phyloP scores from a whole-genome alignment of 106 monocot genomes.

The Acorus gramineus region DNA sequence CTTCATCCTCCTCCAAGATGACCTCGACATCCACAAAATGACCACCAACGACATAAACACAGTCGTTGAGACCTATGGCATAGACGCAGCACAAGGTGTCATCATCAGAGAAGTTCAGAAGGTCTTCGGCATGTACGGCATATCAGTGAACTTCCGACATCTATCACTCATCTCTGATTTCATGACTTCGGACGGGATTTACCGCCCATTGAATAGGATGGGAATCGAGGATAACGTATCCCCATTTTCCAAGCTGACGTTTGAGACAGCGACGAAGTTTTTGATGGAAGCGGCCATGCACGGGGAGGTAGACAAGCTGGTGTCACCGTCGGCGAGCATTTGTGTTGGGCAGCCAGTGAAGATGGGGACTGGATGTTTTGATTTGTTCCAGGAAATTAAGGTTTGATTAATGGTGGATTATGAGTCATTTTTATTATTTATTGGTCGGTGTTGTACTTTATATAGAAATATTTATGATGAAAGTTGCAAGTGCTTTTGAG shows the following conservation, averaged over 20 bases:
- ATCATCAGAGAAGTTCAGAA: slow-evolving; percentile 69
- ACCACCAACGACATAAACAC: slow-evolving; percentile 68
- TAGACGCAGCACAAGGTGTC: slow-evolving; percentile 70
- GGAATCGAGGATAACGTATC: slow-evolving; percentile 55
- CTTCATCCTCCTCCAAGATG: slow-evolving; percentile 48
- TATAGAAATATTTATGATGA: no score
- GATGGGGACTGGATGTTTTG: slow-evolving; percentile 81
- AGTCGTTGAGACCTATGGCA: slow-evolving; percentile 72
- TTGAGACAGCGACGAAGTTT: slow-evolving; percentile 77
- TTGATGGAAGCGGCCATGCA: slow-evolving; percentile 58
- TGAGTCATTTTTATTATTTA: no score
- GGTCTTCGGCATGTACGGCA: slow-evolving; percentile 68
- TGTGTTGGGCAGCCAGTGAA: slow-evolving; percentile 77
- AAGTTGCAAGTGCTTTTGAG: no score
- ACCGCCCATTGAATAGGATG: slow-evolving; percentile 64
- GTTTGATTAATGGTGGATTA: no score
- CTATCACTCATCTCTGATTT: slow-evolving; percentile 72
- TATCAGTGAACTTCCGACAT: slow-evolving; percentile 61
- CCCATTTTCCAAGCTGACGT: slow-evolving; percentile 84
- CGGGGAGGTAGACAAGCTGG: slow-evolving; percentile 65
- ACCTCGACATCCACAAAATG: slow-evolving; percentile 40
- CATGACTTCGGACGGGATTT: slow-evolving; percentile 73
- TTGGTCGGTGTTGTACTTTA: no score
- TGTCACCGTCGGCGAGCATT: slow-evolving; percentile 68
- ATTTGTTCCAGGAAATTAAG: slow-evolving; percentile 35